Evolutionary conservation across 1,284 basidiomycete species (phyloP).

Genomic region (Marasmius tenuissimus): DNA sequence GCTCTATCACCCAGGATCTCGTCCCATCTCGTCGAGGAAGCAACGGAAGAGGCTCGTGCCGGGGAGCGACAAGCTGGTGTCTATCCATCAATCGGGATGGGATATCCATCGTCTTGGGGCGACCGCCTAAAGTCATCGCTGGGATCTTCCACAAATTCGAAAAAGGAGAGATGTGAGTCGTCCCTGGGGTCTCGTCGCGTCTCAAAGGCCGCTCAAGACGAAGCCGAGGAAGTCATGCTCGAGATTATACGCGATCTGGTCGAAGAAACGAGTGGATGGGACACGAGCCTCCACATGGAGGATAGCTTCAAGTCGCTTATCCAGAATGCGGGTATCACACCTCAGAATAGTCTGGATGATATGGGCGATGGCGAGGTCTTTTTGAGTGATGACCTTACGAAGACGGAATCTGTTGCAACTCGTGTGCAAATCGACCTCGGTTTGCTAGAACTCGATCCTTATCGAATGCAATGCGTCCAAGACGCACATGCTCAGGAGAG

Average conservation of each 20-base stretch:
- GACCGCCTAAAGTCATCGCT: not conserved
- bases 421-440: constrained; percentile 13
- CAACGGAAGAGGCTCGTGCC: not conserved
- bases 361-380: not conserved
- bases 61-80: not conserved
- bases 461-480: constrained; percentile 7
- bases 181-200: not conserved
- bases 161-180: not conserved
- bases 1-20: not conserved
- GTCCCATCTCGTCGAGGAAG: not conserved
- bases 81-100: constrained; percentile 14
- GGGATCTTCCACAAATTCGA: not conserved
- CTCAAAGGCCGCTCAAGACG: constrained; percentile 12
- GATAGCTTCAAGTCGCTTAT: constrained; percentile 45
- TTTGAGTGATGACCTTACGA: not conserved
- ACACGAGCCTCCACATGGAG: constrained; percentile 43
- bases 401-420: not conserved
- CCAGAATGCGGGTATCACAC: constrained; percentile 25
- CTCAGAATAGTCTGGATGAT: not conserved
- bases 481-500: not conserved
- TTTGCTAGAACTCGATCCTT: constrained; percentile 10
- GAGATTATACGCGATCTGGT: constrained; percentile 45
- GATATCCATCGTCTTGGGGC: constrained; percentile 13
- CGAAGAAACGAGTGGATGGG: constrained; percentile 48
- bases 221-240: constrained; percentile 32